Conservation (phyloP, 305 asterid genomes). For the Vinca major region DNA sequence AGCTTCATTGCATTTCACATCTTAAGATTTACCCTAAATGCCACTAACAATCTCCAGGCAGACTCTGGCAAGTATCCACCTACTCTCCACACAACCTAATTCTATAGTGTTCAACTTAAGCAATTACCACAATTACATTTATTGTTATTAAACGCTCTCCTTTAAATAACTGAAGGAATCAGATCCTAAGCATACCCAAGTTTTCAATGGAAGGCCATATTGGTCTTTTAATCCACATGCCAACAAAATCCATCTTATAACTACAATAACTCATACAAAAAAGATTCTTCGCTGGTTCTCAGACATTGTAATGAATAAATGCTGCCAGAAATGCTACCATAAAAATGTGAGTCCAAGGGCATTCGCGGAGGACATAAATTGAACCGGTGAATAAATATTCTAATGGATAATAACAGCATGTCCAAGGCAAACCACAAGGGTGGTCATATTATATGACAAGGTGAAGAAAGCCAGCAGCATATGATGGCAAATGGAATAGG, state of each 20-base stretch:
- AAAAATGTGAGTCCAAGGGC: not conserved
- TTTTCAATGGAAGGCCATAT: not conserved
- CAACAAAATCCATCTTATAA: not conserved
- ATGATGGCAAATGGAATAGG: not conserved
- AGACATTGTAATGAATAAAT: conserved; percentile 4
- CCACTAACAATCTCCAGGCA: not conserved
- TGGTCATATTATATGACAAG: not conserved
- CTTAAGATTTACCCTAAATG: not conserved
- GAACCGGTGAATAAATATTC: not conserved
- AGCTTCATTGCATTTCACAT: not conserved
- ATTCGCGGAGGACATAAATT: not conserved
- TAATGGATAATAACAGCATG: not conserved
- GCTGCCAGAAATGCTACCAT: not conserved
- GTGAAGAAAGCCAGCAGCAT: not conserved
- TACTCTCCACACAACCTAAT: not conserved
- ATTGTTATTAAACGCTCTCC: not conserved
- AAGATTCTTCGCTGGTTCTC: not conserved
- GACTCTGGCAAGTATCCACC: not conserved
- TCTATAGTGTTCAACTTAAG: not conserved
- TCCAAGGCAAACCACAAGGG: not conserved
- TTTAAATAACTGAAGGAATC: not conserved
- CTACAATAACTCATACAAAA: not conserved
- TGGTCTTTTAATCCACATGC: not conserved
- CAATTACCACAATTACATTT: not conserved
- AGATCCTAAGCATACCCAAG: not conserved